Percentiles rank a stretch among this genome's conserved stretches.
These are phyloP conservation scores for Pisolithus sp. DNA, from an alignment of 768 basidiomycete genomes.

Conservation along the genomic window DNA sequence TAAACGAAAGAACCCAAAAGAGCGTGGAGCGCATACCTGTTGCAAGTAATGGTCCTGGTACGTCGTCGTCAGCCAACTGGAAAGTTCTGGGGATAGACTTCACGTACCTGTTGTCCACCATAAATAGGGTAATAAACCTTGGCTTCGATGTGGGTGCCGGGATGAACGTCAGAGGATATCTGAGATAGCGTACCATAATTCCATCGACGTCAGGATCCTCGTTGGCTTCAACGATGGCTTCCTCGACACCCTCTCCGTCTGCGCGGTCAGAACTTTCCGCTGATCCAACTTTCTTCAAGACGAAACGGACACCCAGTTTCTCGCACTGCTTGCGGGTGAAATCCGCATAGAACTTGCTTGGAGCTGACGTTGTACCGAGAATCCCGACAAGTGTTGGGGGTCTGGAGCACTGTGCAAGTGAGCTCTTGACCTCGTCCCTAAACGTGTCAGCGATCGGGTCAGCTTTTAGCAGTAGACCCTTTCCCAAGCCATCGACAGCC, in stretches of 20 bases:
- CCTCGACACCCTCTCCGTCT: constrained; percentile 89
- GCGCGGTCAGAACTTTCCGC: constrained; percentile 36
- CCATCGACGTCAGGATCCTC: constrained; percentile 81
- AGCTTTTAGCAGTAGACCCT: constrained; percentile 74
- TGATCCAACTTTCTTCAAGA: constrained; percentile 57
- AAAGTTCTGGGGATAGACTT: background rate
- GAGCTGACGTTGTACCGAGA: constrained; percentile 75
- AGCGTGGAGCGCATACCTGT: constrained; percentile 45
- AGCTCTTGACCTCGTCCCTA: constrained; percentile 57
- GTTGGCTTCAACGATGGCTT: constrained; percentile 94
- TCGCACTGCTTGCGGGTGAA: constrained; percentile 91
- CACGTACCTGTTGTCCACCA: constrained; percentile 73
- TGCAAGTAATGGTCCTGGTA: constrained; percentile 91
- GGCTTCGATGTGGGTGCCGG: background rate
- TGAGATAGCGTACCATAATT: constrained; percentile 70
- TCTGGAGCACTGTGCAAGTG: constrained; percentile 31
- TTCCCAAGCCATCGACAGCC: constrained; percentile 35
- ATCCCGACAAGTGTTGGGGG: constrained; percentile 85
- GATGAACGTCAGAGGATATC: background rate
- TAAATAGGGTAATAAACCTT: constrained; percentile 97
- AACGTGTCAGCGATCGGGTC: constrained; percentile 70
- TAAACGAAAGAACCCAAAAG: background rate
- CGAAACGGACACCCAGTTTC: constrained; percentile 81
- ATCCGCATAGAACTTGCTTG: constrained; percentile 78
- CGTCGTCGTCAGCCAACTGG: constrained; percentile 2